Base-by-base conservation (phyloP, 495 filamentous ascomycete species). In the Chlorociboria aeruginascens region DNA sequence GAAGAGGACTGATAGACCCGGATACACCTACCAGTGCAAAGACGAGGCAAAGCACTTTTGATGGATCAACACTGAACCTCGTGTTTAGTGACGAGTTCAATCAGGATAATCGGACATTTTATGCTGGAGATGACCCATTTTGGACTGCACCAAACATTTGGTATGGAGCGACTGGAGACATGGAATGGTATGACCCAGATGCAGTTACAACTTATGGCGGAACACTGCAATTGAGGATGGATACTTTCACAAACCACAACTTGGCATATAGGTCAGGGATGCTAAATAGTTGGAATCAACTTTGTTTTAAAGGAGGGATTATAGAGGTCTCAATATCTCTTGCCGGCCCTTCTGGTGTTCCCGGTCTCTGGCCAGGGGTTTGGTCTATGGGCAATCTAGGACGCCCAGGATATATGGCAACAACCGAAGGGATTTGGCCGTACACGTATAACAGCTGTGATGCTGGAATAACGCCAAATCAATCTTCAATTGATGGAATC, bases 161-260 rank as follows among this genome's bases (percentile, higher is more conserved):
- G 57, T 59, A 59, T 59, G 82, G 83, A 43, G 81, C 83, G 36
- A 87, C 83, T 3, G 67, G 78, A 55, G 83, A 87, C 66, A 62
- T 86, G 39, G 82, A 86, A 73, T 87, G 83, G 84, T 87, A 89
- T 55, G 84, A 87, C 58, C 84, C 84, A 0, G 84, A 87, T 61
- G 82, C 84, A 9, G 67, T 79, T 8, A 82, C 77, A 7, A 87
- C 84, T 8, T 67, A 63, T 35, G 72, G 78, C 50, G 84, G 84
- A 20, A 73, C 73, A 13, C 66, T 89, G n/a, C 76, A 81, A 54
- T 66, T 89, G 42, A 69, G 71, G 45, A 77, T 87, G 51, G 81
- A 81, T 55, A 59, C 67, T 7, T 85, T 82, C 57, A 55, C 69
- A 37, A 87, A 81, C 49, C 83, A 87, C 62, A 70, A 69, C 17